A percentile compares a stretch with the other conserved stretches of the same genome.
phyloP scores from a whole-genome alignment of 208 protist species.

The Crithidia acanthocephali region DNA sequence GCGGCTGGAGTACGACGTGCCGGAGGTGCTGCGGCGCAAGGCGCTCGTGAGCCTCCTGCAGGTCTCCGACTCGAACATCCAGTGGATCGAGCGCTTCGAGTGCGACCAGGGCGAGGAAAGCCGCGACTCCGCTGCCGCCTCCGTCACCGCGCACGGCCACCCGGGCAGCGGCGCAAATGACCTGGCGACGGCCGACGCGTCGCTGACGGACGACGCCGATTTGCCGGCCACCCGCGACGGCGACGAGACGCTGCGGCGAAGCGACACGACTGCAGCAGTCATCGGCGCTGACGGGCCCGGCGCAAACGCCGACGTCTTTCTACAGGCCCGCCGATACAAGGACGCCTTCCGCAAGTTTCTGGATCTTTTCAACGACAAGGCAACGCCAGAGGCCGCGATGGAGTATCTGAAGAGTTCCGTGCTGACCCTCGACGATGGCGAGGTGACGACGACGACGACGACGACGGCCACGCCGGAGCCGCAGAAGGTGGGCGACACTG shows the following conservation, averaged over 20 bases:
- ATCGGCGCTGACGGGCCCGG: not conserved
- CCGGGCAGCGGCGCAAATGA: not conserved
- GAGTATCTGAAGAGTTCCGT: slow-evolving; percentile 56
- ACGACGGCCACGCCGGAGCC: slow-evolving; percentile 12
- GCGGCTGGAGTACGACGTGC: slow-evolving; percentile 58
- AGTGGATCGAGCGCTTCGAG: slow-evolving; percentile 90
- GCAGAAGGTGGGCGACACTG: not conserved
- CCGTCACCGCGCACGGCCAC: not conserved
- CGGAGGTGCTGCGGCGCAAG: slow-evolving; percentile 56
- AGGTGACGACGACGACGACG: not conserved
- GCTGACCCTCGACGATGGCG: slow-evolving; percentile 22
- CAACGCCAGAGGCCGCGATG: slow-evolving; percentile 49
- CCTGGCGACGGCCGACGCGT: not conserved
- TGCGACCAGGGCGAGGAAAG: slow-evolving; percentile 34
- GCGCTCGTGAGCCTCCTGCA: slow-evolving; percentile 70
- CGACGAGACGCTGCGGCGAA: slow-evolving; percentile 10
- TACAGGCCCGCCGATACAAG: slow-evolving; percentile 67
- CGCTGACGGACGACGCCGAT: not conserved
- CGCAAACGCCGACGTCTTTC: slow-evolving; percentile 41
- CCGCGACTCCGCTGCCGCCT: slow-evolving; percentile 6
- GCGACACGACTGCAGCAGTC: not conserved
- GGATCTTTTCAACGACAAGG: slow-evolving; percentile 72
- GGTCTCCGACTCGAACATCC: slow-evolving; percentile 77
- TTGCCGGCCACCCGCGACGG: not conserved
- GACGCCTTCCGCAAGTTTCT: slow-evolving; percentile 76